These are phyloP conservation scores for Trichoderma guizhouense DNA, from an alignment of 2,329 filamentous ascomycete genomes.

Conservation along the genomic window DNA sequence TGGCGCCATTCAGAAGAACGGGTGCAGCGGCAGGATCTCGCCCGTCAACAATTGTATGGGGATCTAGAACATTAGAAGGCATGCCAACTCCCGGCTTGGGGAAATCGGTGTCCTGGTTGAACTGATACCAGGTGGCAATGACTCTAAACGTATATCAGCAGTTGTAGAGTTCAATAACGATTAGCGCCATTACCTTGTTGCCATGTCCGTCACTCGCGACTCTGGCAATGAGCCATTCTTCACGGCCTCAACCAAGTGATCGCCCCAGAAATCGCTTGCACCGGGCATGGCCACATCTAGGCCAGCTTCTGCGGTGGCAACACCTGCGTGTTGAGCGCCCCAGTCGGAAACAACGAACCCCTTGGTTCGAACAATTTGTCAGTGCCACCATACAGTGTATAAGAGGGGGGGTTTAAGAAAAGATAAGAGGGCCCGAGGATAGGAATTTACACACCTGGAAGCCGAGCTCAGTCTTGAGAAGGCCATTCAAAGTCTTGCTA, in stretches of 20 bases:
- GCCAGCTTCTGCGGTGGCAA: slow-evolving; percentile 60
- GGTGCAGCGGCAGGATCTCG: slow-evolving; percentile 43
- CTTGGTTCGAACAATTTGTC: slow-evolving; percentile 23
- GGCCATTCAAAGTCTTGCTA: slow-evolving; percentile 61
- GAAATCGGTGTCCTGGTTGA: slow-evolving; percentile 50
- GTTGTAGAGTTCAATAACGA: not conserved
- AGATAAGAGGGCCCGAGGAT: not conserved
- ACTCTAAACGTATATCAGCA: slow-evolving; percentile 28
- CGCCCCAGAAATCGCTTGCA: slow-evolving; percentile 39
- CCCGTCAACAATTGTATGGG: slow-evolving; percentile 53
- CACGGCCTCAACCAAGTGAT: slow-evolving; percentile 57
- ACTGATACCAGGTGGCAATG: slow-evolving; percentile 54
- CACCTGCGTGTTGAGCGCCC: slow-evolving; percentile 62
- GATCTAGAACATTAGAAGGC: slow-evolving; percentile 44
- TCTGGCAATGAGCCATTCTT: slow-evolving; percentile 57
- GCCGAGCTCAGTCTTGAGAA: slow-evolving; percentile 61
- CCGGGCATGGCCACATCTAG: slow-evolving; percentile 70
- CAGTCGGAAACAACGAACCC: slow-evolving; percentile 69
- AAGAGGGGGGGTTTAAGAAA: not conserved
- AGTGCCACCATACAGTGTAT: not conserved
- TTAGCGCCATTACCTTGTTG: slow-evolving; percentile 34
- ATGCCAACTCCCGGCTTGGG: slow-evolving; percentile 50
- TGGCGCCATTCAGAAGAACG: slow-evolving; percentile 51
- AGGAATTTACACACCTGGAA: slow-evolving; percentile 38
- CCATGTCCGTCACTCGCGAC: slow-evolving; percentile 60